phyloP scores from a whole-genome alignment of 1,284 basidiomycete genomes.

The Leccinum insolens region DNA sequence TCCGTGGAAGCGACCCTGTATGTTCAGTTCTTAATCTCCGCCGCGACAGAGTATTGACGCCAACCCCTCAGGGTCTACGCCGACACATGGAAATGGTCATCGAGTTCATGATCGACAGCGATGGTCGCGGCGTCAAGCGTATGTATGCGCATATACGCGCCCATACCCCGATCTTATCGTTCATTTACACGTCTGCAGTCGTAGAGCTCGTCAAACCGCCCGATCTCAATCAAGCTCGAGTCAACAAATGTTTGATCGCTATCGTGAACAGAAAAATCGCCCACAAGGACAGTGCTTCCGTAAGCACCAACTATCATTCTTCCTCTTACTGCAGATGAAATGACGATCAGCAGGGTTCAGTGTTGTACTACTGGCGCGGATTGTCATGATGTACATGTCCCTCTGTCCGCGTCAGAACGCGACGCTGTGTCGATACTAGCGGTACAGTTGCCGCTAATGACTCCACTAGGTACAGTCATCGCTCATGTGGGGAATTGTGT shows the following conservation, averaged over 20 bases:
- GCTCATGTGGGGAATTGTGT: no score
- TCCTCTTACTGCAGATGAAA: no score
- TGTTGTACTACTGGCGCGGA: no score
- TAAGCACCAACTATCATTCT: no score
- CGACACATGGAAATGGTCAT: slow-evolving; percentile 79
- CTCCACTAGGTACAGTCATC: background rate
- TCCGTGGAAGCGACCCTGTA: slow-evolving; percentile 85
- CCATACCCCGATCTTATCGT: background rate
- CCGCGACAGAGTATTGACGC: background rate
- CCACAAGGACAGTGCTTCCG: no score
- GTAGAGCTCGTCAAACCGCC: no score
- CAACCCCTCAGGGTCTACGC: slow-evolving; percentile 57
- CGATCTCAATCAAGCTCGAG: no score
- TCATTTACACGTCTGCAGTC: no score
- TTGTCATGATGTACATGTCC: no score
- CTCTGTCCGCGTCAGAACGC: background rate
- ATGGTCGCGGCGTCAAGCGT: slow-evolving; percentile 60
- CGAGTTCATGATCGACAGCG: slow-evolving; percentile 64
- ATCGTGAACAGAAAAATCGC: no score
- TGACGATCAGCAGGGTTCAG: no score
- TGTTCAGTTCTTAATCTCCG: slow-evolving; percentile 27
- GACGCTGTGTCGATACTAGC: background rate
- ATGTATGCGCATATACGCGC: slow-evolving; percentile 21
- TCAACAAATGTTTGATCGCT: no score
- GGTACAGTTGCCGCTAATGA: background rate